Evolutionary conservation across 2,329 filamentous ascomycete species (phyloP).

Genomic region (Rhytidhysteron rufulum): DNA sequence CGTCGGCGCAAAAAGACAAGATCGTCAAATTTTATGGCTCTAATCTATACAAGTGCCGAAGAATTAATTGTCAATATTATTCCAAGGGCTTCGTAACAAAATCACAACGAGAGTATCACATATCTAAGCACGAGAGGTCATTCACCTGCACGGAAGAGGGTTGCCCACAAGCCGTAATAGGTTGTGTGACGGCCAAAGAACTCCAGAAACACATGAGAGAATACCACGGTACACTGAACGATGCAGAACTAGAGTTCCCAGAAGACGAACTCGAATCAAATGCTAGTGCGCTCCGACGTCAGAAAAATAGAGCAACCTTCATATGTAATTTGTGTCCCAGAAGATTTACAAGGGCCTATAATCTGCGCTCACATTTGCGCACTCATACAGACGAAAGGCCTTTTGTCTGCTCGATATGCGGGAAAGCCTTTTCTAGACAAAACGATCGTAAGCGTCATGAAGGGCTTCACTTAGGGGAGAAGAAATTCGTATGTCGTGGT

Average conservation of each 20-base stretch:
- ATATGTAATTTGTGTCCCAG: conserved; percentile 93
- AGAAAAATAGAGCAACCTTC: conserved; percentile 97
- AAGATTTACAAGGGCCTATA: conserved; percentile 93
- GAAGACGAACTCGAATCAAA: too few species aligned
- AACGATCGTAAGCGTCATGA: conserved; percentile 97
- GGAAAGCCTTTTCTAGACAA: conserved; percentile 94
- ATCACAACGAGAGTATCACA: conserved; percentile 5
- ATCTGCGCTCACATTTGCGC: conserved; percentile 87
- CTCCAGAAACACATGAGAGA: conserved; percentile 6
- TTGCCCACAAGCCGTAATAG: conserved; percentile 2
- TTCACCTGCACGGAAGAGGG: conserved; percentile 4
- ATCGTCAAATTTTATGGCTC: conserved; percentile 1
- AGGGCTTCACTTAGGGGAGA: conserved; percentile 92
- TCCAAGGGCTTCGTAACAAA: too few species aligned
- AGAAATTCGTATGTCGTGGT: conserved; percentile 96
- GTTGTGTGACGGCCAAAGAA: conserved; percentile 4
- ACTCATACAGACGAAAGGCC: conserved; percentile 97
- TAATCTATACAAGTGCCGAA: too few species aligned
- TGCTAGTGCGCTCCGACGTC: conserved; percentile 71
- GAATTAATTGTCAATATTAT: too few species aligned
- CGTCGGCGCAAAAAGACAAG: neutral
- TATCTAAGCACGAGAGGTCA: conserved; percentile 7
- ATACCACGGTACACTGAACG: conserved; percentile 1
- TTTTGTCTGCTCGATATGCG: conserved; percentile 94
- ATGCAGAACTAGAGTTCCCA: conserved; percentile 7